phyloP scores from a whole-genome alignment of 2,329 filamentous ascomycete species.

The Xylariaceae sp. region DNA sequence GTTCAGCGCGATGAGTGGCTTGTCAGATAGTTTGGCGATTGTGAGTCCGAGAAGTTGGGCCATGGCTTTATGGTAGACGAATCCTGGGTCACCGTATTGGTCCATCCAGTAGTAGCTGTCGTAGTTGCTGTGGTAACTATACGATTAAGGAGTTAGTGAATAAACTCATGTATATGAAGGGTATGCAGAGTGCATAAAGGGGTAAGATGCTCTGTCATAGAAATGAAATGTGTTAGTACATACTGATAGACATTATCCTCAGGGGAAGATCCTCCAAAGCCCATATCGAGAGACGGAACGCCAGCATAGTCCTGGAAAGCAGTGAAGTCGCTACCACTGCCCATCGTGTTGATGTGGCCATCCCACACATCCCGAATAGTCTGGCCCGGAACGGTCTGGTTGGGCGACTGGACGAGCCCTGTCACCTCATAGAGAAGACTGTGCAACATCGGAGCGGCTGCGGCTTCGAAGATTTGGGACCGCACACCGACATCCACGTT shows the following conservation, averaged over 20 bases:
- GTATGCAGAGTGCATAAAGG: too few species aligned
- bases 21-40: conserved; percentile 56
- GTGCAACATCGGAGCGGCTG: conserved; percentile 71
- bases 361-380: conserved; percentile 65
- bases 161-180: not conserved
- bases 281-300: conserved; percentile 59
- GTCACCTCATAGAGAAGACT: conserved; percentile 65
- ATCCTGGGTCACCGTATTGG: conserved; percentile 65
- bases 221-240: not conserved
- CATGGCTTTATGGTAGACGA: conserved; percentile 61
- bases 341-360: conserved; percentile 59
- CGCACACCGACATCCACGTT: conserved; percentile 75
- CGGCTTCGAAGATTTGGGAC: conserved; percentile 58
- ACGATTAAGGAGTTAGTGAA: not conserved
- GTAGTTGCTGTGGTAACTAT: conserved; percentile 78
- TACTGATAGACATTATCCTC: conserved; percentile 59
- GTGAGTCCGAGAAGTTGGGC: conserved; percentile 61
- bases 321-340: conserved; percentile 68
- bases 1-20: conserved; percentile 57
- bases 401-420: conserved; percentile 60
- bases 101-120: conserved; percentile 89
- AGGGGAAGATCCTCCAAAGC: conserved; percentile 43
- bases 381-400: conserved; percentile 65
- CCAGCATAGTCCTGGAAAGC: conserved; percentile 70
- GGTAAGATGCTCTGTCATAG: not conserved